Percentiles rank a stretch among this genome's conserved stretches.
These are phyloP conservation scores for Hypoxylon rubiginosum DNA, from an alignment of 2,329 filamentous ascomycete species.

Conservation along the genomic window DNA sequence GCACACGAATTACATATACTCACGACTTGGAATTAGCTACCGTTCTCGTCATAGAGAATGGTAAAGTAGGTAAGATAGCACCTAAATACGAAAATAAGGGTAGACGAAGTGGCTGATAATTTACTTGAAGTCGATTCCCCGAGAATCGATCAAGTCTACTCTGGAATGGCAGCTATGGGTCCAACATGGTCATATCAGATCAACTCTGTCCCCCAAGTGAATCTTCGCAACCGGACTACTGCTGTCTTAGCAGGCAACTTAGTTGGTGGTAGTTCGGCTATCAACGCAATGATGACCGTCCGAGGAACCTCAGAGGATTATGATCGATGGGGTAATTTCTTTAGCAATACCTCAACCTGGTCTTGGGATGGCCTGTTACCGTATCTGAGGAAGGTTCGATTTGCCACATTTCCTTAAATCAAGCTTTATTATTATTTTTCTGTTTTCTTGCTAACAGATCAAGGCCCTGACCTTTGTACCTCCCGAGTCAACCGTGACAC, in stretches of 20 bases:
- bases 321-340: constrained; percentile 54
- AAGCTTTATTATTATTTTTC: no score
- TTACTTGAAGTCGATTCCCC: constrained; percentile 42
- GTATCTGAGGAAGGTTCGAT: constrained; percentile 53
- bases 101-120: constrained; percentile 20
- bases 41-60: constrained; percentile 50
- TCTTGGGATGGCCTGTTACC: constrained; percentile 51
- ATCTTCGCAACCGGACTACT: constrained; percentile 43
- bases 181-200: constrained; percentile 46
- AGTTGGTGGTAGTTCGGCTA: constrained; percentile 49
- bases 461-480: constrained; percentile 45
- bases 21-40: constrained; percentile 33
- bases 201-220: constrained; percentile 47
- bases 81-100: background rate
- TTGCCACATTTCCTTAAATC: constrained; percentile 21
- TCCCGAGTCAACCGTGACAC: constrained; percentile 41
- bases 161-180: constrained; percentile 44
- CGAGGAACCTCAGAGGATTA: constrained; percentile 50
- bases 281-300: constrained; percentile 51
- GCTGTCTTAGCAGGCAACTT: constrained; percentile 45
- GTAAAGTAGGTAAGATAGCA: constrained; percentile 41
- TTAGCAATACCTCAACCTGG: constrained; percentile 49
- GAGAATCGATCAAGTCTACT: constrained; percentile 47
- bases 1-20: background rate
- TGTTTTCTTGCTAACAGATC: constrained; percentile 10